These are phyloP conservation scores for Fusarium equiseti DNA, from an alignment of 2,329 filamentous ascomycete species.

Conservation along the genomic window DNA sequence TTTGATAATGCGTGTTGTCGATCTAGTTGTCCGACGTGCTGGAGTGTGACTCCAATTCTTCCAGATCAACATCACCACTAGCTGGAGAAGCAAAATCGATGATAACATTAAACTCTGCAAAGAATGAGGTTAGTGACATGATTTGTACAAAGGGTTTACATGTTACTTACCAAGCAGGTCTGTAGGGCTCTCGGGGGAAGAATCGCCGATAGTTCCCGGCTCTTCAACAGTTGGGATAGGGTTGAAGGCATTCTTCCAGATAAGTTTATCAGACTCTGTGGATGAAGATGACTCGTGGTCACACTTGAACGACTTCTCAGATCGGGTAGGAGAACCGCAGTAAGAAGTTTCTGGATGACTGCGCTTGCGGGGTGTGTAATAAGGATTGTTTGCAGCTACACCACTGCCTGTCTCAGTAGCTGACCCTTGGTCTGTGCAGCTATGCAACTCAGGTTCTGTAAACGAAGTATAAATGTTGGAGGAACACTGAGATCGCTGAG, in stretches of 20 bases:
- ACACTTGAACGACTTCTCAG: constrained; percentile 19
- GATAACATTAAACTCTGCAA: constrained; percentile 41
- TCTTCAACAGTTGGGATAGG: constrained; percentile 53
- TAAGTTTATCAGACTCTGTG: constrained; percentile 12
- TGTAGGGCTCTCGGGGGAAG: constrained; percentile 40
- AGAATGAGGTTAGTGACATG: constrained; percentile 13
- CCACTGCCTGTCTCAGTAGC: constrained; percentile 10
- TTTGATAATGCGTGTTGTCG: not conserved
- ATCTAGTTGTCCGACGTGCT: constrained; percentile 14
- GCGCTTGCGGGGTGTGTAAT: constrained; percentile 49
- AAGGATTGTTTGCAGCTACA: constrained; percentile 50
- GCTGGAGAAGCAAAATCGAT: constrained; percentile 28
- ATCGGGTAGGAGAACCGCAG: constrained; percentile 15
- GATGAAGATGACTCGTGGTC: constrained; percentile 8
- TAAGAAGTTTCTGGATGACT: constrained; percentile 24
- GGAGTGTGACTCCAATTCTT: constrained; percentile 19
- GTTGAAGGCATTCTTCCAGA: constrained; percentile 42
- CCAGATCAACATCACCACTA: constrained; percentile 3
- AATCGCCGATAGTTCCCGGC: constrained; percentile 43
- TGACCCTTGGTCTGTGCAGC: constrained; percentile 20
- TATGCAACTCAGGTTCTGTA: constrained; percentile 25
- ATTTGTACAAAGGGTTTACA: not conserved
- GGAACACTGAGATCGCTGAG: constrained; percentile 16
- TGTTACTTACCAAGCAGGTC: constrained; percentile 50
- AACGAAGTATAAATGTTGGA: constrained; percentile 25